These are phyloP conservation scores for Eutrema japonicum DNA, from an alignment of 345 rosid species.

Conservation along the genomic window DNA sequence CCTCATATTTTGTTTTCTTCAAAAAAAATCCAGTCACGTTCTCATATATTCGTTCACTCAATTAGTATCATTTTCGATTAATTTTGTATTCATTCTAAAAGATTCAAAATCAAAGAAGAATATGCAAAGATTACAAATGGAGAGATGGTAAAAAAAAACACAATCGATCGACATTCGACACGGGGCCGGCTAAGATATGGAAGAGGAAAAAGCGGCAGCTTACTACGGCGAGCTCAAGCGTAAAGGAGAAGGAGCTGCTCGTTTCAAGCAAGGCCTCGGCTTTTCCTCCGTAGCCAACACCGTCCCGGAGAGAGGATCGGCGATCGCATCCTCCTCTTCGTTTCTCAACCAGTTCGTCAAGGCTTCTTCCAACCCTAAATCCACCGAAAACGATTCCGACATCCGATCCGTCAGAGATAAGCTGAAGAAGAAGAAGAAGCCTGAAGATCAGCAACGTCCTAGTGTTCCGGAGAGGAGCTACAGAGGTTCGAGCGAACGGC, in stretches of 20 bases:
- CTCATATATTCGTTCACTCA: background rate
- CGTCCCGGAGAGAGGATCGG: constrained; percentile 57
- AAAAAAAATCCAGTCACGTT: background rate
- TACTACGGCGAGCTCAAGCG: constrained; percentile 85
- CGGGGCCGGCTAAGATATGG: constrained; percentile 45
- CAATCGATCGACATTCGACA: too few relatives aligned
- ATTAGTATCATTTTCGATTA: background rate
- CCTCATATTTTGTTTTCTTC: background rate
- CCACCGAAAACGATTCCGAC: constrained; percentile 61
- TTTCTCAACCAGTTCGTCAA: constrained; percentile 72
- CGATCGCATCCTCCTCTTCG: constrained; percentile 62
- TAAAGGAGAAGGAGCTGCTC: constrained; percentile 93
- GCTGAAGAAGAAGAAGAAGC: constrained; percentile 63
- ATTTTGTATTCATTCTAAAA: background rate
- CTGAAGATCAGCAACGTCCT: constrained; percentile 34
- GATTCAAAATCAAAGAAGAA: background rate
- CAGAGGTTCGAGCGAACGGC: constrained; percentile 41
- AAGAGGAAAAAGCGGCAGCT: constrained; percentile 79
- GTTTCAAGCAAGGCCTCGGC: constrained; percentile 96
- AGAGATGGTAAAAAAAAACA: background rate
- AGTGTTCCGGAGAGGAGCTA: constrained; percentile 46
- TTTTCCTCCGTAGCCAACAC: constrained; percentile 56
- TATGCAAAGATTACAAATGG: background rate
- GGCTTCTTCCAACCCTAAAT: constrained; percentile 70
- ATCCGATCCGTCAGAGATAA: constrained; percentile 70